Percentiles rank a stretch among this genome's conserved stretches.
Evolutionary conservation across 805 yeast genomes (phyloP).

Genomic region (Ogataea philodendri): DNA sequence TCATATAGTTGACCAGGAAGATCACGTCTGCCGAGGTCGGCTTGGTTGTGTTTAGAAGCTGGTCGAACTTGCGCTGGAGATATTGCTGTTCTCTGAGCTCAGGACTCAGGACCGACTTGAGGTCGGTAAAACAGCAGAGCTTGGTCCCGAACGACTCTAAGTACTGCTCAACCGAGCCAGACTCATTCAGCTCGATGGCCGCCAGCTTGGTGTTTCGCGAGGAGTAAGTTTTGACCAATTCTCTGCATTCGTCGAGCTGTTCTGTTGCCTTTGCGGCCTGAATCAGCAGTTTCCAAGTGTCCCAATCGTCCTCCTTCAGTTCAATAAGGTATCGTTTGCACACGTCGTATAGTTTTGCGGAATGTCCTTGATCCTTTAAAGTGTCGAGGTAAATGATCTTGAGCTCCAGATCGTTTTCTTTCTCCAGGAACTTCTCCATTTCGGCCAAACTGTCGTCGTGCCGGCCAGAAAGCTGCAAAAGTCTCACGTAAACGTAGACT

Average conservation of each 20-base stretch:
- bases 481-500: slow-evolving; percentile 52
- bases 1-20: slow-evolving; percentile 36
- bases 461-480: slow-evolving; percentile 41
- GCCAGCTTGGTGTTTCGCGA: slow-evolving; percentile 62
- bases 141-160: slow-evolving; percentile 49
- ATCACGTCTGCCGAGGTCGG: slow-evolving; percentile 24
- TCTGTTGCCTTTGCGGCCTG: slow-evolving; percentile 42
- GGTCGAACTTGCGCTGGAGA: not conserved
- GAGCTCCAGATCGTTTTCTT: slow-evolving; percentile 59
- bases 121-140: slow-evolving; percentile 63
- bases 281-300: slow-evolving; percentile 62
- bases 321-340: slow-evolving; percentile 43
- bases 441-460: slow-evolving; percentile 35
- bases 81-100: slow-evolving; percentile 5
- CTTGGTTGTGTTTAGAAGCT: slow-evolving; percentile 1
- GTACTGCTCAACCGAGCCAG: slow-evolving; percentile 33
- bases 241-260: slow-evolving; percentile 33
- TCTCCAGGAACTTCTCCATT: slow-evolving; percentile 34
- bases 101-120: slow-evolving; percentile 33
- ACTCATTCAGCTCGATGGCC: slow-evolving; percentile 42
- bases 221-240: slow-evolving; percentile 32
- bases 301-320: slow-evolving; percentile 67
- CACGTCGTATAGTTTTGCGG: slow-evolving; percentile 43
- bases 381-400: slow-evolving; percentile 52
- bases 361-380: slow-evolving; percentile 40